These are phyloP conservation scores for Brassica juncea DNA, from an alignment of 345 rosid genomes.

Conservation along the genomic window DNA sequence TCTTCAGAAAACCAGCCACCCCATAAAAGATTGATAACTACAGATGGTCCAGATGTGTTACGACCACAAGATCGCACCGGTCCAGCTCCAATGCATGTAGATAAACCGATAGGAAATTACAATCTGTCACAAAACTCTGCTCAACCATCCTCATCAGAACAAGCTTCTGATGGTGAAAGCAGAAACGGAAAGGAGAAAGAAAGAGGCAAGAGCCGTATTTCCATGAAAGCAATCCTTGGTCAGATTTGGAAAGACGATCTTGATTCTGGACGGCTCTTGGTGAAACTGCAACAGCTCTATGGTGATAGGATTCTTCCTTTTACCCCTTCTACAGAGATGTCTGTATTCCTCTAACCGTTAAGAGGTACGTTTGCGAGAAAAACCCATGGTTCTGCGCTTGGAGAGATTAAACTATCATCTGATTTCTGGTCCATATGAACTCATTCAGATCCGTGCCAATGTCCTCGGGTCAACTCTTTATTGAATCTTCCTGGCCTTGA, in stretches of 20 bases:
- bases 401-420: constrained; percentile 34
- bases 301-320: constrained; percentile 74
- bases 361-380: constrained; percentile 18
- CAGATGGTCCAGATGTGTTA: constrained; percentile 42
- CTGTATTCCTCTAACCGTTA: constrained; percentile 53
- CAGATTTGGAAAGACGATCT: constrained; percentile 87
- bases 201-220: constrained; percentile 30
- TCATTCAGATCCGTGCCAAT: constrained; percentile 47
- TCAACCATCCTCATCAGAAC: constrained; percentile 50
- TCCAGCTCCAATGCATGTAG: constrained; percentile 47
- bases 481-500: constrained; percentile 19
- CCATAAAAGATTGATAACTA: constrained; percentile 52
- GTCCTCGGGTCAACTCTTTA: constrained; percentile 11
- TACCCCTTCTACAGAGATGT: constrained; percentile 78
- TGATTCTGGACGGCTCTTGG: constrained; percentile 63
- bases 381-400: constrained; percentile 6
- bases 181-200: constrained; percentile 35
- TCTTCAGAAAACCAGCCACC: constrained; percentile 49
- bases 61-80: constrained; percentile 34
- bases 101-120: constrained; percentile 31
- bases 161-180: constrained; percentile 34
- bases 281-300: constrained; percentile 61
- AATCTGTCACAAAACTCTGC: constrained; percentile 45
- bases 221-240: constrained; percentile 51
- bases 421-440: constrained; percentile 44